phyloP scores from a whole-genome alignment of 108 stramenopile species.

The Skeletonema grethae region DNA sequence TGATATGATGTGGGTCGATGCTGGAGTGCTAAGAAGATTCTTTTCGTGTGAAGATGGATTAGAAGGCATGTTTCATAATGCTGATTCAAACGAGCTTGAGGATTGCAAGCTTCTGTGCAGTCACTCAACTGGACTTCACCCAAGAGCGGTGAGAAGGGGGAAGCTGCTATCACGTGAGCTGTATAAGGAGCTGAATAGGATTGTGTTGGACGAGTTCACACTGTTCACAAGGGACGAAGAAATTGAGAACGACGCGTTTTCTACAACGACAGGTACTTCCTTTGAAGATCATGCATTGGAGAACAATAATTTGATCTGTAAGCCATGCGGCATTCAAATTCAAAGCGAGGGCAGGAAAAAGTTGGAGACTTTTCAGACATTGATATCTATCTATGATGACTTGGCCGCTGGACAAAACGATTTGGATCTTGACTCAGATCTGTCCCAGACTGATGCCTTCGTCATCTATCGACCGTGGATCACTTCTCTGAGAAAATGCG shows the following conservation, averaged over 20 bases:
- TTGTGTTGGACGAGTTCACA: conserved; percentile 44
- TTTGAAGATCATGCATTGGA: conserved; percentile 13
- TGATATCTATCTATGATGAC: conserved; percentile 31
- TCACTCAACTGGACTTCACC: conserved; percentile 56
- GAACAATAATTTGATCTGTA: background rate
- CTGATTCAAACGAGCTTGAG: conserved; percentile 5
- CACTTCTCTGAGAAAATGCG: conserved; percentile 29
- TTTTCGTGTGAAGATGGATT: conserved; percentile 52
- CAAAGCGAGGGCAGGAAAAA: conserved; percentile 30
- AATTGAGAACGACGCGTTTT: background rate
- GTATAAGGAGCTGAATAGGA: conserved; percentile 43
- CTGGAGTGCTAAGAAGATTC: conserved; percentile 50
- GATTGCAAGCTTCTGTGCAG: conserved; percentile 48
- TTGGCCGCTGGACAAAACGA: conserved; percentile 36
- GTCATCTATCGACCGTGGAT: conserved; percentile 40
- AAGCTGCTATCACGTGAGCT: conserved; percentile 60
- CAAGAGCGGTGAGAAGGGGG: conserved; percentile 50
- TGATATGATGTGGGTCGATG: conserved; percentile 60
- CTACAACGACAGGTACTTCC: conserved; percentile 7
- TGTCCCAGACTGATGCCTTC: conserved; percentile 10
- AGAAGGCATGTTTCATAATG: conserved; percentile 48
- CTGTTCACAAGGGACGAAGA: conserved; percentile 19
- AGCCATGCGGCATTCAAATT: conserved; percentile 22
- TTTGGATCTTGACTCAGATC: conserved; percentile 3
- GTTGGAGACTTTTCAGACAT: conserved; percentile 18